Base-by-base conservation (phyloP, 345 rosid genomes). In the Eutrema heterophyllum region DNA sequence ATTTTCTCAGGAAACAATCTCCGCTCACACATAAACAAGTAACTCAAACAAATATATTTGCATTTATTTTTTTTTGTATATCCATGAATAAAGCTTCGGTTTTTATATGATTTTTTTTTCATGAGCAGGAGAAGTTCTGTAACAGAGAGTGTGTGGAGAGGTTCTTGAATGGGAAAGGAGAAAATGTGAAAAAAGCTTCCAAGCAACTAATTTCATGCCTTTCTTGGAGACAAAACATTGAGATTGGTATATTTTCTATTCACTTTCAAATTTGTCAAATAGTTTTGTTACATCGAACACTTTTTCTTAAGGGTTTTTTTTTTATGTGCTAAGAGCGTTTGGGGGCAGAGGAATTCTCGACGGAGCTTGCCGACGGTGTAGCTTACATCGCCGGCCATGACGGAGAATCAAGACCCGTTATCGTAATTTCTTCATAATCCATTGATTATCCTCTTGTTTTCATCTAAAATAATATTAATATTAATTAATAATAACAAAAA, bases 311-410 rank as follows among this genome's bases (percentile, higher is more conserved):
- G 4, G 8, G 12, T 54, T 67, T 30, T 27, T 27, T 52, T 8
- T 16, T 13, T 21, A 2, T 15, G 21, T 26, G 46, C 13, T 64
- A 52, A 95, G 99, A 90, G 6, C 79, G 78, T 60, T 59, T 95
- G 63, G 90, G 92, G 54, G 98, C 98, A 6, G 99, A 95, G 40
- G 98, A 95, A 81, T 92, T 95, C 87, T 87, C 97, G 6, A 81
- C 87, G 50, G 97, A 92, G 79, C 84, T 95, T 1, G 68, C 86
- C 9, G 97, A 95, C 43, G 99, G 98, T 54, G 73, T 84, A 60
- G 94, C 97, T 70, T 92, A 83, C 67, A 86, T 92, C 18, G 88
- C 98, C 52, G 99, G 99, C 4, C 96, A 90, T 44, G 99, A 95
- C 48, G 91, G 83, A 41, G 94, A 87, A 9, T 84, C 88, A 46